A percentile compares a stretch with the other conserved stretches of the same genome.
These are phyloP conservation scores for Boletellus ananiceps DNA, from an alignment of 768 basidiomycete genomes.

Conservation along the genomic window DNA sequence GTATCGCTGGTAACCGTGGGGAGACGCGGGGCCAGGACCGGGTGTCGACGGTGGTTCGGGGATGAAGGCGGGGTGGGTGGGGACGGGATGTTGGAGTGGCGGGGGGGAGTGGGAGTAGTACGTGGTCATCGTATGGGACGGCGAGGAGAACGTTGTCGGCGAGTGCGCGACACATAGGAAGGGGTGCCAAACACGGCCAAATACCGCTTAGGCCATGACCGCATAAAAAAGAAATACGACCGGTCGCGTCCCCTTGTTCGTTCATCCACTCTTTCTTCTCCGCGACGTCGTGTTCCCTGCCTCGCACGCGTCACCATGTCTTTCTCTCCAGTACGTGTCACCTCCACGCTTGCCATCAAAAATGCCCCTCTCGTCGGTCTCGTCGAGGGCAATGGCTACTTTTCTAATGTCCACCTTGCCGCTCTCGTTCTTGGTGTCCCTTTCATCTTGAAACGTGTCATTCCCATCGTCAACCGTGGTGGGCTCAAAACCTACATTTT, in stretches of 20 bases:
- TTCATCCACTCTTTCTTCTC: constrained; percentile 16
- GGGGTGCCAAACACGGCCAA: constrained; percentile 16
- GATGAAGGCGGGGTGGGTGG: constrained; percentile 82
- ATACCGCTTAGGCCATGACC: constrained; percentile 4
- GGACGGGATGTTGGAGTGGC: constrained; percentile 82
- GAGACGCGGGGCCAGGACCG: constrained; percentile 62
- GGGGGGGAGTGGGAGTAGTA: constrained; percentile 60
- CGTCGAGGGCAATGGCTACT: constrained; percentile 81
- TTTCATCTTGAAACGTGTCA: constrained; percentile 74
- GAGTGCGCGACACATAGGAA: neutral
- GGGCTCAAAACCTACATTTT: constrained; percentile 86
- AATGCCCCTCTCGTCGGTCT: constrained; percentile 81
- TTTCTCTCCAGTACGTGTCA: constrained; percentile 50
- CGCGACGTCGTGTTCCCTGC: constrained; percentile 4
- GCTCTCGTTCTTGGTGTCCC: constrained; percentile 75
- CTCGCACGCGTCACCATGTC: constrained; percentile 32
- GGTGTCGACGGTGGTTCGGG: constrained; percentile 77
- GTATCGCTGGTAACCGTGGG: constrained; percentile 43
- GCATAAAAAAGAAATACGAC: constrained; percentile 19
- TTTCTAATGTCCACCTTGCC: constrained; percentile 78
- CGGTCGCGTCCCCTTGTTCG: neutral
- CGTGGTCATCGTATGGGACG: constrained; percentile 16
- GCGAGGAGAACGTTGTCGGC: neutral
- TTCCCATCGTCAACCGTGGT: constrained; percentile 78
- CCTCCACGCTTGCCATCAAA: constrained; percentile 73